These are phyloP conservation scores for Stylosanthes scabra DNA, from an alignment of 331 rosid species.

Conservation along the genomic window DNA sequence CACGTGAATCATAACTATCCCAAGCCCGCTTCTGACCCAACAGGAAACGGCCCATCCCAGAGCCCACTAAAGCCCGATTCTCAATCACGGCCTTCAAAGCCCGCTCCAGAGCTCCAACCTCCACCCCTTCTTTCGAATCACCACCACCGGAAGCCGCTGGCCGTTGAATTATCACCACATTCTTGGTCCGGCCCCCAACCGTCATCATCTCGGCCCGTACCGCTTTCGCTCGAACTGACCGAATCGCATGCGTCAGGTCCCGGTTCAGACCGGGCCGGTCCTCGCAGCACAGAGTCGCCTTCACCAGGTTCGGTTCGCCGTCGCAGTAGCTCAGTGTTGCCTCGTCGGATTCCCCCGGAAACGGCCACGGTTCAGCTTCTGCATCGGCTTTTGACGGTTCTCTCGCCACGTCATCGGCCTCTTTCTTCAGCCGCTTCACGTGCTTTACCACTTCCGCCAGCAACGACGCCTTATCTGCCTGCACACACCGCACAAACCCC, in stretches of 20 bases:
- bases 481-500: neutral
- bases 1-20: slow-evolving; percentile 31
- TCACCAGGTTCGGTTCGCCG: slow-evolving; percentile 49
- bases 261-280: slow-evolving; percentile 77
- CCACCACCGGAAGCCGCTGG: slow-evolving; percentile 26
- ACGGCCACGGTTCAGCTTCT: slow-evolving; percentile 41
- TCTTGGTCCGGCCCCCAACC: slow-evolving; percentile 80
- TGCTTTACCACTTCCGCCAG: slow-evolving; percentile 85
- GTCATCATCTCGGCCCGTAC: slow-evolving; percentile 87
- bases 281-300: slow-evolving; percentile 78
- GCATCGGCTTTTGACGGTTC: slow-evolving; percentile 28
- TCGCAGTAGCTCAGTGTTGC: slow-evolving; percentile 59
- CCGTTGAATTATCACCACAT: slow-evolving; percentile 68
- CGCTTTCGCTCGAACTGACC: slow-evolving; percentile 57
- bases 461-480: slow-evolving; percentile 91
- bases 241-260: slow-evolving; percentile 63
- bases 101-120: slow-evolving; percentile 59
- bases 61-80: slow-evolving; percentile 61
- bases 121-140: slow-evolving; percentile 40
- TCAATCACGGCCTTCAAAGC: slow-evolving; percentile 85
- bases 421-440: slow-evolving; percentile 65
- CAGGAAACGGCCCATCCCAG: slow-evolving; percentile 38
- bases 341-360: slow-evolving; percentile 76
- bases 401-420: slow-evolving; percentile 55
- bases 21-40: slow-evolving; percentile 67